These are phyloP conservation scores for Phialophora tarda DNA, from an alignment of 2,329 filamentous ascomycete genomes.

Conservation along the genomic window DNA sequence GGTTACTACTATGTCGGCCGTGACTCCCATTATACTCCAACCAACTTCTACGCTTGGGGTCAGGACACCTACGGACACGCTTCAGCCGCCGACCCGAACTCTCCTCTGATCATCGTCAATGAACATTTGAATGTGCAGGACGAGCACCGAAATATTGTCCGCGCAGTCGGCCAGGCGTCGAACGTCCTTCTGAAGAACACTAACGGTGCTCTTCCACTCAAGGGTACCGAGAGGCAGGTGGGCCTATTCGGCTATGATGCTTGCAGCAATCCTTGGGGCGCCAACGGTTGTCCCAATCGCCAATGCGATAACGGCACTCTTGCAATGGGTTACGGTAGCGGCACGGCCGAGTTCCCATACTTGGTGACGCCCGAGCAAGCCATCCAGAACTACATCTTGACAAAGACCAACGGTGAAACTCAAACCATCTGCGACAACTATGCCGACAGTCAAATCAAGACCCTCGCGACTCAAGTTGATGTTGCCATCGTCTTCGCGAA, in stretches of 20 bases:
- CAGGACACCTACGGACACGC: conserved; percentile 73
- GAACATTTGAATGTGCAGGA: conserved; percentile 81
- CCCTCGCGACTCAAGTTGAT: conserved; percentile 58
- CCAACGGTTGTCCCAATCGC: conserved; percentile 78
- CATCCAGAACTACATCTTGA: conserved; percentile 69
- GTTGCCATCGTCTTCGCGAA: conserved; percentile 85
- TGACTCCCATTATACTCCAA: conserved; percentile 52
- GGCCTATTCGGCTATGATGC: conserved; percentile 84
- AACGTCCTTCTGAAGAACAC: conserved; percentile 89
- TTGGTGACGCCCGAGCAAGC: conserved; percentile 67
- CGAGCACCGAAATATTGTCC: conserved; percentile 74
- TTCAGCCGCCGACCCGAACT: conserved; percentile 59
- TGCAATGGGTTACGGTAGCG: conserved; percentile 68
- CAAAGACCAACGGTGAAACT: conserved; percentile 68
- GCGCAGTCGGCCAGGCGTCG: conserved; percentile 76
- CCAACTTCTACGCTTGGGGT: conserved; percentile 86
- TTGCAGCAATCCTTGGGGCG: conserved; percentile 72
- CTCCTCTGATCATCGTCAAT: conserved; percentile 61
- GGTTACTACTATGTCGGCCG: conserved; percentile 69
- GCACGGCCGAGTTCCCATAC: conserved; percentile 66
- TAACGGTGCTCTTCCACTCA: conserved; percentile 74
- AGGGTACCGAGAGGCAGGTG: conserved; percentile 72
- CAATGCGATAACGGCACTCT: conserved; percentile 65
- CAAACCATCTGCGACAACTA: conserved; percentile 64
- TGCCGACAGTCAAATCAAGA: conserved; percentile 58